Evolutionary conservation across 2,329 filamentous ascomycete genomes (phyloP), one percentile per base, ranked within the genome.

Genomic region (Graphilbum fragrans): DNA sequence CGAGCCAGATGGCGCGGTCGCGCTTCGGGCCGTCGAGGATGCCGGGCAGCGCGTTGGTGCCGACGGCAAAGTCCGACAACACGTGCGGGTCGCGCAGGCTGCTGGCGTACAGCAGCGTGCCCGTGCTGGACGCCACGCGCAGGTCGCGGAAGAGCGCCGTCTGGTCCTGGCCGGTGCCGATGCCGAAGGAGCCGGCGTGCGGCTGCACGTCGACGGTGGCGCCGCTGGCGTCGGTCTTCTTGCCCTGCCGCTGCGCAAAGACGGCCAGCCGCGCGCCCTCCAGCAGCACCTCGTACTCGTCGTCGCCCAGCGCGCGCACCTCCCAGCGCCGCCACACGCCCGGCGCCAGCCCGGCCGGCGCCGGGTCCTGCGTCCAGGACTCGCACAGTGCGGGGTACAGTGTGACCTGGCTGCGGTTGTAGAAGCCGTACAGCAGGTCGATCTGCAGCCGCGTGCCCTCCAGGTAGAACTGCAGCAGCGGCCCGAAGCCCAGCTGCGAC

Each of bases 21-120:
- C 45, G 34, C 23, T 46, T 46, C 27, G 45, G 41, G 3, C 45
- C 45, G 29, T 47, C 45, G 11, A 47, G 39, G 5, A 47, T 35
- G 5, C 34, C 34, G 14, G 34, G 34, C 3, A 35, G 19, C 3
- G 20, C 18, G 19, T 35, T 35, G 4, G 34, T 35, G 3, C 34
- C 34, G 18, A 35, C 34, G 34, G 34, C 17, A 35, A 35, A 35
- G 19, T 35, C 34, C 12, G 34, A 35, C 18, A 35, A 11, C 3
- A 35, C 34, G 34, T 35, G 34, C 18, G 34, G 34, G 19, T 35
- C 34, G 18, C 34, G 3, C 18, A 35, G 34, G 19, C 34, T 35
- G 34, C 34, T 35, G 12, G 34, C 20, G 18, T 35, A 35, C 6
- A 35, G 34, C 34, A 35, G 18, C 19, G 14, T 11, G 17, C 34